Evolutionary conservation across 495 filamentous ascomycete genomes (phyloP).

Genomic region (Stereocaulon alpinum): DNA sequence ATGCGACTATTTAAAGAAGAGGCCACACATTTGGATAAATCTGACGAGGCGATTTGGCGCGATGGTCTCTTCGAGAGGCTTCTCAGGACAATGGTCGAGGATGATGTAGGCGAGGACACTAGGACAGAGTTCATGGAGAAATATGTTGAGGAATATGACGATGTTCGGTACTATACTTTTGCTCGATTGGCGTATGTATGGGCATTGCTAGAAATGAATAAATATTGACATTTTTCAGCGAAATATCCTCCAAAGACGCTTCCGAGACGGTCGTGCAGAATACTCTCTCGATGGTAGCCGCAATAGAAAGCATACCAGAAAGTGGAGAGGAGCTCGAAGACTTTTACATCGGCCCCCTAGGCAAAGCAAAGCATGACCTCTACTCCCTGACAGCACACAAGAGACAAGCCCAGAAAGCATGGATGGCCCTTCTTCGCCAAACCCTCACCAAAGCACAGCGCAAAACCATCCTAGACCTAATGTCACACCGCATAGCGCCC

Average conservation of each 20-base stretch:
- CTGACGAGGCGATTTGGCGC: conserved; percentile 55
- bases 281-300: conserved; percentile 52
- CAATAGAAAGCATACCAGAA: conserved; percentile 52
- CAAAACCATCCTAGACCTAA: conserved; percentile 63
- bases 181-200: conserved; percentile 52
- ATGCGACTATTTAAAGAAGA: conserved; percentile 80
- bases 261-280: conserved; percentile 36
- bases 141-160: conserved; percentile 69
- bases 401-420: conserved; percentile 64
- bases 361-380: conserved; percentile 54
- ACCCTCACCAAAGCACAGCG: conserved; percentile 56
- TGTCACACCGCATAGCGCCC: conserved; percentile 68
- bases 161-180: conserved; percentile 77
- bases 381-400: conserved; percentile 35
- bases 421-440: conserved; percentile 66
- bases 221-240: conserved; percentile 6
- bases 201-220: not conserved
- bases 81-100: conserved; percentile 50
- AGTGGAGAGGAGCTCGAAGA: conserved; percentile 52
- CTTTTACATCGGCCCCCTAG: conserved; percentile 49
- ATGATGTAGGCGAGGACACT: conserved; percentile 42
- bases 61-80: conserved; percentile 51
- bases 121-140: conserved; percentile 64
- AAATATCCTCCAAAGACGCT: not conserved
- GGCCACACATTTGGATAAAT: conserved; percentile 47